Conservation (phyloP, 176 grass and related monocot genomes). For the Oryza rufipogon region DNA sequence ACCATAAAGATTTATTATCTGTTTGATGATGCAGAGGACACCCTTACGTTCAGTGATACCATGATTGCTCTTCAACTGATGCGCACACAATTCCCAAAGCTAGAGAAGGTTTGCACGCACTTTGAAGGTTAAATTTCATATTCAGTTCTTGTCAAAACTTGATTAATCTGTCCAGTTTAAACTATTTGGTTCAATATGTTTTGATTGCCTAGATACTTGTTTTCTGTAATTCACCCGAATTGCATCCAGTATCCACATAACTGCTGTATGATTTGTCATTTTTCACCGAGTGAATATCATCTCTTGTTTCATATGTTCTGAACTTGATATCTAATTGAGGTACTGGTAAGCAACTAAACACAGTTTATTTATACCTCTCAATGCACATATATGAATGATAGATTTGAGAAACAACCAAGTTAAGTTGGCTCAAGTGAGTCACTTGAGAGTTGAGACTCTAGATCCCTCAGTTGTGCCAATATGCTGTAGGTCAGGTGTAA, state of each 20-base stretch:
- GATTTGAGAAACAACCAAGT: not conserved
- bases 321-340: not conserved
- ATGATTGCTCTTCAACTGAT: slow-evolving; percentile 89
- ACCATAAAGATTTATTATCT: not conserved
- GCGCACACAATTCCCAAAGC: slow-evolving; percentile 75
- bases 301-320: not conserved
- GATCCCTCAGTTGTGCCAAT: not conserved
- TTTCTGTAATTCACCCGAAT: slow-evolving; percentile 1
- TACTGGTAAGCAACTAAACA: not conserved
- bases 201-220: not conserved
- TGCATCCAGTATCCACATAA: not conserved
- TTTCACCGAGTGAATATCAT: not conserved
- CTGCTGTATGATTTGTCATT: not conserved
- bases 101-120: slow-evolving; percentile 58
- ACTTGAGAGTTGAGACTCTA: not conserved
- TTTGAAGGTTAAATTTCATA: not conserved
- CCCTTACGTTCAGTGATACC: slow-evolving; percentile 79
- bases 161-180: not conserved
- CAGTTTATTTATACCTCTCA: not conserved
- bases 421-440: slow-evolving; percentile 3
- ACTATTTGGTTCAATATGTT: slow-evolving; percentile 2
- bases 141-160: slow-evolving; percentile 6
- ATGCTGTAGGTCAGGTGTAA: not conserved
- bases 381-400: not conserved
- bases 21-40: slow-evolving; percentile 62